Percentiles rank a stretch among this genome's conserved stretches.
These are phyloP conservation scores for Malus asiatica DNA, from an alignment of 306 rosid genomes.

Conservation along the genomic window DNA sequence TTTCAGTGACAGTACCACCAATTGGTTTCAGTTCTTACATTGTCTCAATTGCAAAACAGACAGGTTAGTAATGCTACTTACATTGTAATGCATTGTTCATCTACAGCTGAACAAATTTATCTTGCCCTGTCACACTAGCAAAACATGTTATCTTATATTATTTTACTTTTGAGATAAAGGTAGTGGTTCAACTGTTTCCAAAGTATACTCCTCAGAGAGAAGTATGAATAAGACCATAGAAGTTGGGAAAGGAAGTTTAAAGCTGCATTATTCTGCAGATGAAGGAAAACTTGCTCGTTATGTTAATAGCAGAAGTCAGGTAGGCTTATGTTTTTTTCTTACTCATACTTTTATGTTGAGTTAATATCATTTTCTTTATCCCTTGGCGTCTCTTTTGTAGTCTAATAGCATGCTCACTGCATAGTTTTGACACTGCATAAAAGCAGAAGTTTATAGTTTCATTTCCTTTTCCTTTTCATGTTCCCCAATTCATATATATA, in stretches of 20 bases:
- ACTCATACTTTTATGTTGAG: neutral
- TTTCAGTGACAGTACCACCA: constrained; percentile 67
- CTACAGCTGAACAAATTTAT: neutral
- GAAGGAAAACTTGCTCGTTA: constrained; percentile 53
- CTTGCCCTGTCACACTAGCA: constrained; percentile 18
- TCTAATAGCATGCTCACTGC: neutral
- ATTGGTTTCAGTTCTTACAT: constrained; percentile 83
- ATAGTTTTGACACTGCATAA: neutral
- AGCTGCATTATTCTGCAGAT: constrained; percentile 46
- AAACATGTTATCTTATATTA: neutral
- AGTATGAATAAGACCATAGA: constrained; percentile 29
- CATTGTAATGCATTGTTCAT: neutral
- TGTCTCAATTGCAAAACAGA: constrained; percentile 30
- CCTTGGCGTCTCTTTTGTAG: neutral
- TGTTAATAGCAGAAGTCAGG: constrained; percentile 50
- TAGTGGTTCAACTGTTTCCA: constrained; percentile 32
- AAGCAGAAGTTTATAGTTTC: neutral
- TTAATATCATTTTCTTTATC: neutral
- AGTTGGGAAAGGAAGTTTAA: constrained; percentile 67
- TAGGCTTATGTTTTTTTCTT: constrained; percentile 15
- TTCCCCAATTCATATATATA: neutral
- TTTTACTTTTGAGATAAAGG: constrained; percentile 27
- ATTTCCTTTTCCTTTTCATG: neutral
- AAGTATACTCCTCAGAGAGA: constrained; percentile 24
- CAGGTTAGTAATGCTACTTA: constrained; percentile 24